Evolutionary conservation across 2,329 filamentous ascomycete genomes (phyloP).

Genomic region (Sporothrix phasma): DNA sequence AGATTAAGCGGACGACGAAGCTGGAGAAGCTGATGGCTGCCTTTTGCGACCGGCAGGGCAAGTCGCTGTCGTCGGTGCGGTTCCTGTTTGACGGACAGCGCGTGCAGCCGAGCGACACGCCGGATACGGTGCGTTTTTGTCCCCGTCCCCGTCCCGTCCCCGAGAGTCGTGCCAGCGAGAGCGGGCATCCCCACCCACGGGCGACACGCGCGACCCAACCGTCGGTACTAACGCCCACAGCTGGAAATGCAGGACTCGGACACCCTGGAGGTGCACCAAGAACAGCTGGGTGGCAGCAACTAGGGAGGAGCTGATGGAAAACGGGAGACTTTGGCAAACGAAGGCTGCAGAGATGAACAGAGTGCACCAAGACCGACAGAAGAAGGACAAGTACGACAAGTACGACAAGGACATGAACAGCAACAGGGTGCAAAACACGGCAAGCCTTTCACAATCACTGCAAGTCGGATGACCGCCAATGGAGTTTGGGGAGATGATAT

Average conservation of each 20-base stretch:
- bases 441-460: too few relatives aligned
- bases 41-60: constrained; percentile 94
- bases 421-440: not conserved
- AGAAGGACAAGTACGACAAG: not conserved
- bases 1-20: constrained; percentile 95
- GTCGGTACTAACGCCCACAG: constrained; percentile 35
- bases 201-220: too few relatives aligned
- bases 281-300: constrained; percentile 75
- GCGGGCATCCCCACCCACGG: not conserved
- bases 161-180: not conserved
- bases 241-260: constrained; percentile 96
- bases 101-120: constrained; percentile 80
- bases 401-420: not conserved
- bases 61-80: constrained; percentile 70
- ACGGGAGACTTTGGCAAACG: too few relatives aligned
- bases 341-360: too few relatives aligned
- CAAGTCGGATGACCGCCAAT: not conserved
- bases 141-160: not conserved
- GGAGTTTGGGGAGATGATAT: not conserved
- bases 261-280: constrained; percentile 92
- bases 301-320: not conserved
- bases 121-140: constrained; percentile 67
- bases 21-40: constrained; percentile 97
- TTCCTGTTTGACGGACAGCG: constrained; percentile 96
- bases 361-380: not conserved